A percentile compares a stretch with the other conserved stretches of the same genome.
phyloP scores from a whole-genome alignment of 1,284 basidiomycete genomes.

The Ustilago loliicola region DNA sequence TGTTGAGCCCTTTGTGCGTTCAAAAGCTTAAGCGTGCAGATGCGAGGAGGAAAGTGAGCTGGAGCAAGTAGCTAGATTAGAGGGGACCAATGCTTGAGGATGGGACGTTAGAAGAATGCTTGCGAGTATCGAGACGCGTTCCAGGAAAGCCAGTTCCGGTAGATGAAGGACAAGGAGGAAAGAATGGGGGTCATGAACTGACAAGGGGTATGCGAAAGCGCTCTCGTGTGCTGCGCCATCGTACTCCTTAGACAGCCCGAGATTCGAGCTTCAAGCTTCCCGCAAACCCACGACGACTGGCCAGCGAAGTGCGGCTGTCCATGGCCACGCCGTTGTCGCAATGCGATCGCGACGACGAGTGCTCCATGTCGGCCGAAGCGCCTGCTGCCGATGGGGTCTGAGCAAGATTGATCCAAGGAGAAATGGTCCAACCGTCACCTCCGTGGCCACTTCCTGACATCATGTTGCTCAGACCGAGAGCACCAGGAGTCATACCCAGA shows the following conservation, averaged over 20 bases:
- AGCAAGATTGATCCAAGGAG: slow-evolving; percentile 48
- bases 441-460: slow-evolving; percentile 20
- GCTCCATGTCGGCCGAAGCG: slow-evolving; percentile 15
- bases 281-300: slow-evolving; percentile 48
- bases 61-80: slow-evolving; percentile 2
- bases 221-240: slow-evolving; percentile 7
- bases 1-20: not conserved
- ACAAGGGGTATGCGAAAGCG: not conserved
- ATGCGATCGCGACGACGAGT: slow-evolving; percentile 2
- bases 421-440: slow-evolving; percentile 53
- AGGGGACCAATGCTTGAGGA: slow-evolving; percentile 10
- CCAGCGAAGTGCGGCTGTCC: slow-evolving; percentile 31
- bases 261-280: slow-evolving; percentile 41
- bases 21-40: not conserved
- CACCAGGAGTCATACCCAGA: slow-evolving; percentile 38
- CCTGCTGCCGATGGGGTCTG: slow-evolving; percentile 31
- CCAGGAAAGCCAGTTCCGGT: slow-evolving; percentile 9
- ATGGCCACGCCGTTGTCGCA: slow-evolving; percentile 21
- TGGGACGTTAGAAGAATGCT: slow-evolving; percentile 10
- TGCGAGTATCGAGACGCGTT: slow-evolving; percentile 30
- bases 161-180: not conserved
- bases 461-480: slow-evolving; percentile 30
- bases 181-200: not conserved
- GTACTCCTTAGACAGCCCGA: slow-evolving; percentile 7
- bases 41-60: not conserved